Evolutionary conservation across 108 stramenopile species (phyloP).

Genomic region (Fragilaria radians): DNA sequence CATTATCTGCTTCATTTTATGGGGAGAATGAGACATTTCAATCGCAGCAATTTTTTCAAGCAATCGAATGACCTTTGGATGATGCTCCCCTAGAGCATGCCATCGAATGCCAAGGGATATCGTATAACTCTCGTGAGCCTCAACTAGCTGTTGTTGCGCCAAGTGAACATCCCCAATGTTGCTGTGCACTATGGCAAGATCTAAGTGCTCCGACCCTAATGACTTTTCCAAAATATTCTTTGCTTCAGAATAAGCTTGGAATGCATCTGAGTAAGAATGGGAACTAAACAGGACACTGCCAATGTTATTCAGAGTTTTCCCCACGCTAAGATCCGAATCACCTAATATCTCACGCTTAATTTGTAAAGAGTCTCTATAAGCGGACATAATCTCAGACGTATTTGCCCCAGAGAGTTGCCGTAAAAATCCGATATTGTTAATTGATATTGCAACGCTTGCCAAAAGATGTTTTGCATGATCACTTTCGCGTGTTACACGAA

Average conservation of each 20-base stretch:
- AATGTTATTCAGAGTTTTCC: slow-evolving; percentile 67
- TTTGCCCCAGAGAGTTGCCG: slow-evolving; percentile 42
- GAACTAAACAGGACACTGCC: slow-evolving; percentile 54
- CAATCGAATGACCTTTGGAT: slow-evolving; percentile 35
- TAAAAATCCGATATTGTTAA: slow-evolving; percentile 58
- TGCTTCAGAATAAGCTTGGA: slow-evolving; percentile 50
- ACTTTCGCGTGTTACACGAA: too few relatives aligned
- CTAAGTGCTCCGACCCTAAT: slow-evolving; percentile 42
- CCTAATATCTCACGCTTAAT: slow-evolving; percentile 52
- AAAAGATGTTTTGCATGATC: slow-evolving; percentile 19
- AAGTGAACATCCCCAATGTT: slow-evolving; percentile 58
- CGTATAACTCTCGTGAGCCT: slow-evolving; percentile 18
- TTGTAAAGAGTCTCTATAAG: slow-evolving; percentile 42
- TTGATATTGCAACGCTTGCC: slow-evolving; percentile 54
- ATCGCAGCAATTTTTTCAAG: slow-evolving; percentile 48
- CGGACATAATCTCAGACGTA: slow-evolving; percentile 44
- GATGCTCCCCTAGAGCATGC: slow-evolving; percentile 22
- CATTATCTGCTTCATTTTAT: too few relatives aligned
- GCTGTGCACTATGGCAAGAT: slow-evolving; percentile 58
- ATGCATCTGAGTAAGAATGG: slow-evolving; percentile 39
- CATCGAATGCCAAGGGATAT: slow-evolving; percentile 33
- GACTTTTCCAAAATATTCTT: slow-evolving; percentile 34
- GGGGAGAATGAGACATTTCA: too few relatives aligned
- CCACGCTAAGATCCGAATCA: slow-evolving; percentile 53
- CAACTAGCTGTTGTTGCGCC: slow-evolving; percentile 11